These are phyloP conservation scores for Dalbergia cultrata DNA, from an alignment of 306 rosid species.

Conservation along the genomic window DNA sequence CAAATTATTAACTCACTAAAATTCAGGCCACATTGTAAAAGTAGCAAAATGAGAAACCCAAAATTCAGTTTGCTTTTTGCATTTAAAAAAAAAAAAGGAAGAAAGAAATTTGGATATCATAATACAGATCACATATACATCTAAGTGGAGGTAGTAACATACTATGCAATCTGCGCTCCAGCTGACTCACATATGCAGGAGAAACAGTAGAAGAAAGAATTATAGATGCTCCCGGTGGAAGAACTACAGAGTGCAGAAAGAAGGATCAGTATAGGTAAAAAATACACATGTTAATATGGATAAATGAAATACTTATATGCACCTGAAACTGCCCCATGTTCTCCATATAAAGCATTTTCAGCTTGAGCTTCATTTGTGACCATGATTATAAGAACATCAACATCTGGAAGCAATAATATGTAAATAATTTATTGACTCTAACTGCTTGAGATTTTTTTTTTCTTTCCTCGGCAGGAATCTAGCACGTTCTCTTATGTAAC, in stretches of 20 bases:
- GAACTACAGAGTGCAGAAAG: slow-evolving; percentile 60
- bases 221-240: slow-evolving; percentile 83
- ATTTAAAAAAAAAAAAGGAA: slow-evolving; percentile 16
- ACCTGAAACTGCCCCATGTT: slow-evolving; percentile 91
- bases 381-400: slow-evolving; percentile 87
- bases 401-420: slow-evolving; percentile 65
- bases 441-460: slow-evolving; percentile 32
- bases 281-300: slow-evolving; percentile 18
- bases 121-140: slow-evolving; percentile 39
- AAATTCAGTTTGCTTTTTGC: slow-evolving; percentile 33
- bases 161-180: slow-evolving; percentile 79
- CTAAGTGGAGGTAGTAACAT: slow-evolving; percentile 51
- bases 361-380: slow-evolving; percentile 93
- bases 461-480: slow-evolving; percentile 30
- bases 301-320: slow-evolving; percentile 45
- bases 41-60: slow-evolving; percentile 29
- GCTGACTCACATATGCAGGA: slow-evolving; percentile 89
- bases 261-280: slow-evolving; percentile 45
- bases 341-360: slow-evolving; percentile 83
- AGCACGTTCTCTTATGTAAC: slow-evolving; percentile 26
- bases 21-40: slow-evolving; percentile 11
- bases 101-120: slow-evolving; percentile 30
- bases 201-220: slow-evolving; percentile 94
- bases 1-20: neutral
- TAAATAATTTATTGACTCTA: slow-evolving; percentile 27